phyloP scores from a whole-genome alignment of 306 rosid genomes.

The Ceratonia siliqua region DNA sequence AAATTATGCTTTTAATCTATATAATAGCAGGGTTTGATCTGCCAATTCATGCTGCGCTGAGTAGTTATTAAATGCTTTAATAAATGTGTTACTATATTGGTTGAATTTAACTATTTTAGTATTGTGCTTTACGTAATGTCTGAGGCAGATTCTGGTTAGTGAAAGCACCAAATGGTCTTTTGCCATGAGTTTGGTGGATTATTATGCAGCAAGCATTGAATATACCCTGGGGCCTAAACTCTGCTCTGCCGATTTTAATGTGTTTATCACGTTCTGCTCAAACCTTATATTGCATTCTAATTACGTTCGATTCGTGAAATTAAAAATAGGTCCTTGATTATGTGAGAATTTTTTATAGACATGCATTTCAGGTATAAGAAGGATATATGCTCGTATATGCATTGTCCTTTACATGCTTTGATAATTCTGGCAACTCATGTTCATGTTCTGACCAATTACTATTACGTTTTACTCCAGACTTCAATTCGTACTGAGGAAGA shows the following conservation, averaged over 20 bases:
- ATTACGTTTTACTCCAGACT: neutral
- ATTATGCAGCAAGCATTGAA: neutral
- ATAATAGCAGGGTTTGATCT: neutral
- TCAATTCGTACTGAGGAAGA: neutral
- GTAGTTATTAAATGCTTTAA: neutral
- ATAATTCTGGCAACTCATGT: neutral
- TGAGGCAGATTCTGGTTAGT: neutral
- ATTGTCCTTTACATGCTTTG: neutral
- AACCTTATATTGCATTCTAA: neutral
- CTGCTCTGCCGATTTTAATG: neutral
- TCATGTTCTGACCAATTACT: neutral
- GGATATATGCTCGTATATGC: neutral
- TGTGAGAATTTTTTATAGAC: neutral
- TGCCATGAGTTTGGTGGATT: slow-evolving; percentile 18
- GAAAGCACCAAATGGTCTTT: neutral
- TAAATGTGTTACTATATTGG: neutral
- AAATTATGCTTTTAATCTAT: neutral
- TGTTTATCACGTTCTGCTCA: neutral
- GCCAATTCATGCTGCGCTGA: neutral
- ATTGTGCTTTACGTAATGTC: neutral
- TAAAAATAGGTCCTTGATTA: neutral
- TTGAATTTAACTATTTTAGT: slow-evolving; percentile 15
- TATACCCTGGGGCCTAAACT: neutral
- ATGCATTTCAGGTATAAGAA: neutral
- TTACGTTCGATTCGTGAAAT: neutral